Evolutionary conservation across 208 protist species (phyloP), one percentile per base, ranked within the genome.

Genomic region (Trypanosoma melophagium): DNA sequence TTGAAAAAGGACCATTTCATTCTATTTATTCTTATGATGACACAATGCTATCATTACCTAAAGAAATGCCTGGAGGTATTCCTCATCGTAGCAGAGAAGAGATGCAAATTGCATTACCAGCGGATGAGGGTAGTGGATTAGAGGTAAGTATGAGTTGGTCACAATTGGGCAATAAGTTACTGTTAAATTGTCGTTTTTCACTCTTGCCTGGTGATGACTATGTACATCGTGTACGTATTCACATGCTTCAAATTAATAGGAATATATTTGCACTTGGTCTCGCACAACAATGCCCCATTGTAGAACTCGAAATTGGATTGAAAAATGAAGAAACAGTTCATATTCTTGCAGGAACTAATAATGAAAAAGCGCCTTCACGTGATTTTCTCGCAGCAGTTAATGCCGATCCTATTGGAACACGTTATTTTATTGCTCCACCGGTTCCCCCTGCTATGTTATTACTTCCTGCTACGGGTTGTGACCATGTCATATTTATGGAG

Each of bases 211-310:
- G 80, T 38, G 82, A 87, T 3, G 79, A 87, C 53, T 87, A 78
- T 52, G 55, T 83, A 31, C 71, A 53, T 10, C 73, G 72, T 50
- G 66, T 73, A 14, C 66, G 60, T 35, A 56, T 92, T 14, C 21
- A 45, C 7, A 71, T 68, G 19, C 57, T 92, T 58, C 86, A 92
- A 63, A 66, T 92, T 13, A 87, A 89, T 63, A 69, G 80, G 55
- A 92, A 92, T 66, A 78, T 79, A 62, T 84, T 86, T 59, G 76
- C 80, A 45, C 77, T 92, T 56, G 86, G 83, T 13, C 56, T 92
- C 7, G 68, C 76, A 45, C 80, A 92, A 59, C 77, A 77, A 19
- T 84, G 85, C 44, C 76, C 83, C 13, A 44, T 44, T n/a, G 70
- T 69, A 16, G 38, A 38, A 49, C 73, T 92, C 2, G 74, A 80